These are phyloP conservation scores for Penicillium malachiteum DNA, from an alignment of 495 filamentous ascomycete species.

Conservation along the genomic window DNA sequence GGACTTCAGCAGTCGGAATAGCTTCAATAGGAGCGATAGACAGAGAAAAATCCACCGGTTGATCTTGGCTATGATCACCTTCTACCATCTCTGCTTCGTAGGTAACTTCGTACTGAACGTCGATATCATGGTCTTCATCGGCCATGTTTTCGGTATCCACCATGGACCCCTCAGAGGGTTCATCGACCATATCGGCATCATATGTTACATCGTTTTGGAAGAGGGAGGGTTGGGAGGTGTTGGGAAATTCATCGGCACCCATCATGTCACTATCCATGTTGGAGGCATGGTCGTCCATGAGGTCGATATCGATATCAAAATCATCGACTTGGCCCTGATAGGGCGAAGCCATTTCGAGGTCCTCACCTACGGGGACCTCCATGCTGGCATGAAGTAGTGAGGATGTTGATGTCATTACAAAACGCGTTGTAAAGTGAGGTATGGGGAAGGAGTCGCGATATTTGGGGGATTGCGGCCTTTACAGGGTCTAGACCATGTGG, in stretches of 20 bases:
- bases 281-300: conserved; percentile 51
- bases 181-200: conserved; percentile 54
- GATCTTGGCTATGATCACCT: conserved; percentile 39
- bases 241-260: conserved; percentile 47
- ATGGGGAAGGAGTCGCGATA: conserved; percentile 17
- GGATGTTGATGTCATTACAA: conserved; percentile 41
- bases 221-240: conserved; percentile 35
- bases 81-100: conserved; percentile 48
- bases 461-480: conserved; percentile 17
- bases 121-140: conserved; percentile 34
- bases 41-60: conserved; percentile 32
- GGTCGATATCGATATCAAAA: conserved; percentile 74
- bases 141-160: conserved; percentile 34
- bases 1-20: conserved; percentile 7
- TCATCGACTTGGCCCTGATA: conserved; percentile 57
- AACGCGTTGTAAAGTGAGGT: conserved; percentile 14
- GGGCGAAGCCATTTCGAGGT: conserved; percentile 56
- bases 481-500: background rate
- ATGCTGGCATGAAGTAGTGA: conserved; percentile 36
- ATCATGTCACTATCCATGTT: conserved; percentile 63
- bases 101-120: conserved; percentile 37
- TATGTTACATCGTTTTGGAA: conserved; percentile 28
- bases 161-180: conserved; percentile 43
- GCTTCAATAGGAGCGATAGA: conserved; percentile 29
- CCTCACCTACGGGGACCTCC: conserved; percentile 42